Conservation (phyloP, 2,329 filamentous ascomycete species). For the Aureobasidium subglaciale region DNA sequence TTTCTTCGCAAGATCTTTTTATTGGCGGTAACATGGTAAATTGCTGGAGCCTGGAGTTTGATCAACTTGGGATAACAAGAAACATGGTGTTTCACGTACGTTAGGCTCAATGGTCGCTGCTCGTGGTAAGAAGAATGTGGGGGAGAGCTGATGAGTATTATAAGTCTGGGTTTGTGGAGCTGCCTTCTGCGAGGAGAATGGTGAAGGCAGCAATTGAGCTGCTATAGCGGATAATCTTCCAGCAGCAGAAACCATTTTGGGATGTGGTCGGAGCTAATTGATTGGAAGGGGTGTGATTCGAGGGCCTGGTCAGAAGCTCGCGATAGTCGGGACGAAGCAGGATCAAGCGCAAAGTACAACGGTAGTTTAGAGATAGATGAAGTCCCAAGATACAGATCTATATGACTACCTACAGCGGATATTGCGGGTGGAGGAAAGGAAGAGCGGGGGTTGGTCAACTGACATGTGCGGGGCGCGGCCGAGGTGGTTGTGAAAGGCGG, state of each 20-base stretch:
- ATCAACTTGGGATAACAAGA: neutral
- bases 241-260: constrained; percentile 54
- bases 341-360: neutral
- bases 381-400: neutral
- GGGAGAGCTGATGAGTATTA: constrained; percentile 73
- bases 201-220: constrained; percentile 32
- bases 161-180: constrained; percentile 17
- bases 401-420: neutral
- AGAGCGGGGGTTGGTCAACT: constrained; percentile 2
- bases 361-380: neutral
- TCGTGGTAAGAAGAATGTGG: constrained; percentile 78
- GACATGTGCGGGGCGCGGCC: neutral
- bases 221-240: constrained; percentile 54
- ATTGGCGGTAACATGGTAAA: constrained; percentile 79
- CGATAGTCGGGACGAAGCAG: neutral
- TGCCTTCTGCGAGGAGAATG: constrained; percentile 22
- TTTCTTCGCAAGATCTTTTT: constrained; percentile 64
- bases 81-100: constrained; percentile 31
- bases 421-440: constrained; percentile 5
- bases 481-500: neutral
- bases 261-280: neutral
- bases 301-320: neutral
- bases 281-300: neutral
- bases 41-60: constrained; percentile 57
- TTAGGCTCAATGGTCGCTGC: constrained; percentile 83